phyloP scores from a whole-genome alignment of 2,329 filamentous ascomycete genomes.

The Cercospora sp. region DNA sequence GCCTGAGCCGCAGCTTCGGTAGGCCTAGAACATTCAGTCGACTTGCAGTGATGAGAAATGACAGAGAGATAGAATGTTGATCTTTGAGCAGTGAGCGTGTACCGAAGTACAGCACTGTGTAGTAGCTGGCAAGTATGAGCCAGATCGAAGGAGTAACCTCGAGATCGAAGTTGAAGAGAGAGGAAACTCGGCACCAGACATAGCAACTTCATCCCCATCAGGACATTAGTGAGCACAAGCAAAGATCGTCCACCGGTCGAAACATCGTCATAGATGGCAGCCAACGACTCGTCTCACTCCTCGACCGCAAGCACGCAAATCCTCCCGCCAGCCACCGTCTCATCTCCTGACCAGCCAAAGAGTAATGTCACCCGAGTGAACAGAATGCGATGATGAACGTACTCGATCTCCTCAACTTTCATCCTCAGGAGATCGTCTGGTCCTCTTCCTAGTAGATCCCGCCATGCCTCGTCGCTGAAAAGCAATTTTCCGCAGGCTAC shows the following conservation, averaged over 20 bases:
- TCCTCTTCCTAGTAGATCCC: slow-evolving; percentile 32
- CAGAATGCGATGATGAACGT: slow-evolving; percentile 54
- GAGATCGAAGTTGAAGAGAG: background rate
- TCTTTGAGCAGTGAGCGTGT: background rate
- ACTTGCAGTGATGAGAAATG: background rate
- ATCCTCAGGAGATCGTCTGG: slow-evolving; percentile 45
- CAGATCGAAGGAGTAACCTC: background rate
- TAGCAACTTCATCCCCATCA: background rate
- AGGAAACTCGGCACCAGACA: background rate
- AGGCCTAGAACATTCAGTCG: background rate
- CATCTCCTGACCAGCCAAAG: slow-evolving; percentile 54
- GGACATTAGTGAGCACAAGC: background rate
- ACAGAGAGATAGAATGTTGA: background rate
- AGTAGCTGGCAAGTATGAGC: background rate
- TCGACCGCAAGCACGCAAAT: slow-evolving; percentile 32
- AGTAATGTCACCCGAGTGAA: slow-evolving; percentile 56
- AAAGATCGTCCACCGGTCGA: background rate
- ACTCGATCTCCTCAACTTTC: slow-evolving; percentile 44
- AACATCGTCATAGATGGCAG: background rate
- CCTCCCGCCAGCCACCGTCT: slow-evolving; percentile 35
- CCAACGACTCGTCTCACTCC: background rate
- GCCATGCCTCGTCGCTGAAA: slow-evolving; percentile 57
- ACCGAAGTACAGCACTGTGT: background rate
- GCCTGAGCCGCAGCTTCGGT: background rate
- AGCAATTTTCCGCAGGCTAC: slow-evolving; percentile 55